phyloP scores from a whole-genome alignment of 352 stramenopile genomes.

The Pilasporangium apinafurcum region DNA sequence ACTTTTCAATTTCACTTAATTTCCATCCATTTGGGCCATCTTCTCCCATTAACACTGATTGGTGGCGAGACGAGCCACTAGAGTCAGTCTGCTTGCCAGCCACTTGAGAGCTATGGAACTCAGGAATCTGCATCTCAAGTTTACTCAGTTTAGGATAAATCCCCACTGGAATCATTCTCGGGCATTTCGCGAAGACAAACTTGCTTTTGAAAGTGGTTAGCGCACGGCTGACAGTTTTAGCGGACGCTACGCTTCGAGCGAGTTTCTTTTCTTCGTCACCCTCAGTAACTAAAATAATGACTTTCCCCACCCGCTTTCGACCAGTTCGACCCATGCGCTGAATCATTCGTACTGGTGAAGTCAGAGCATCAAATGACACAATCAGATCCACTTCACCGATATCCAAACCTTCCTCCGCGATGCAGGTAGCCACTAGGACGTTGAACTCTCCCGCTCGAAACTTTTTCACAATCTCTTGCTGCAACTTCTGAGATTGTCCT shows the following conservation, averaged over 20 bases:
- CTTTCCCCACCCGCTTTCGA: conserved; percentile 90
- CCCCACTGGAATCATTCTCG: conserved; percentile 61
- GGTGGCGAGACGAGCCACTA: not conserved
- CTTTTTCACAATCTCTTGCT: conserved; percentile 92
- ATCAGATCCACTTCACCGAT: conserved; percentile 95
- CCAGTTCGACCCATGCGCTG: conserved; percentile 96
- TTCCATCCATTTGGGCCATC: conserved; percentile 27
- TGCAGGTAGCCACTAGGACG: conserved; percentile 92
- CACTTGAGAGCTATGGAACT: conserved; percentile 72
- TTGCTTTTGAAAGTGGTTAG: conserved; percentile 88
- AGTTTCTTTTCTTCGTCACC: conserved; percentile 89
- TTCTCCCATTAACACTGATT: conserved; percentile 4
- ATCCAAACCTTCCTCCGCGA: conserved; percentile 95
- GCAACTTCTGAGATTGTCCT: conserved; percentile 92
- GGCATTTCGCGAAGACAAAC: conserved; percentile 79
- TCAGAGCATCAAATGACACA: conserved; percentile 91
- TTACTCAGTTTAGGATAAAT: conserved; percentile 40
- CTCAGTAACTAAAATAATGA: conserved; percentile 87
- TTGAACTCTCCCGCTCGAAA: conserved; percentile 89
- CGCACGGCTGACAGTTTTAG: conserved; percentile 72
- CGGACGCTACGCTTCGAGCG: conserved; percentile 59
- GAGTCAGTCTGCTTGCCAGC: conserved; percentile 56
- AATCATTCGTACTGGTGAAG: conserved; percentile 93
- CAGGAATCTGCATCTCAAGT: conserved; percentile 69
- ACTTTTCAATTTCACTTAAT: conserved; percentile 57